Evolutionary conservation across 148 eudicot species (phyloP), one percentile per base, ranked within the genome.

Genomic region (Persicaria maculosa): DNA sequence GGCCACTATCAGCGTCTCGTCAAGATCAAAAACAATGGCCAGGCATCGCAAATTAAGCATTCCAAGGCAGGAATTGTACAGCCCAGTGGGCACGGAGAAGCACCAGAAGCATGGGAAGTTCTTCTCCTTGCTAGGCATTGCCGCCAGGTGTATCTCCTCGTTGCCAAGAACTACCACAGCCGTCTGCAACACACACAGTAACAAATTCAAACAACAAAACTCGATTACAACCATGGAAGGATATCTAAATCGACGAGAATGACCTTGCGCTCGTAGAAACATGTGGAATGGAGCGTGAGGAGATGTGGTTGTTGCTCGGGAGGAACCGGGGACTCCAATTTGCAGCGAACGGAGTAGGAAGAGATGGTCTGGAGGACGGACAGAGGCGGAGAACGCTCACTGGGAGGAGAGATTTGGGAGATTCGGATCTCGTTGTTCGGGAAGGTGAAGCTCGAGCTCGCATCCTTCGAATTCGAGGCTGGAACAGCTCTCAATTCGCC

Each of bases 21-120:
- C 96, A 11, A 93, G 93, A 85, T 86, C 90, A 55, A 86, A 89
- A 2, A 89, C 90, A 68, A 89, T 87, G 0, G 96, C 80, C 58
- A 95, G 81, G 72, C 99, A 95, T n/a, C 99, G 80, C 55, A 83
- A 59, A 75, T 95, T 95, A 72, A 95, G 81, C 99, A 95, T 88
- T 69, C 86, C 85, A 64, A 92, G 76, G 77, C 97, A 92, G 9
- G 90, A 72, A 15, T 74, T 69, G 45, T 92, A 95, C 44, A 90
- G 72, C 36, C 90, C 87, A 40, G 62, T 52, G 8, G 91, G 88
- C 64, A 90, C 88, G 0, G 83, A 71, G 67, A 81, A 95, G 73
- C 97, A 90, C 98, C 98, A 95, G 78, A 95, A 95, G 70, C 98
- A 95, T 0, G 98, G 98, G 79, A 90, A 90, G 65, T 84, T 95